phyloP scores from a whole-genome alignment of 441 rosid species.

The Arabidopsis lyrata region DNA sequence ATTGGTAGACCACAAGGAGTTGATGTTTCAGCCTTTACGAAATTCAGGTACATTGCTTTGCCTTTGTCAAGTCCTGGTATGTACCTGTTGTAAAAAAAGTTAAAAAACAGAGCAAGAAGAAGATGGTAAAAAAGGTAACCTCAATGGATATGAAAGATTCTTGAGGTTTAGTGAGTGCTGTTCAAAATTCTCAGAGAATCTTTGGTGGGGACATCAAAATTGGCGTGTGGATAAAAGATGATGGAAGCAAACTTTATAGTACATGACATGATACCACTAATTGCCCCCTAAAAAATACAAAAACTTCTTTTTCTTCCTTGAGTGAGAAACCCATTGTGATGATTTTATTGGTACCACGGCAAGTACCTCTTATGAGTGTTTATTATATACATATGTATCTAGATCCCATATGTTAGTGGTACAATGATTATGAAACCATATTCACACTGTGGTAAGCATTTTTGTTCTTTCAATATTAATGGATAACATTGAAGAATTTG shows the following conservation, averaged over 20 bases:
- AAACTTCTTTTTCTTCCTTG: conserved; percentile 22
- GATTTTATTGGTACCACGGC: conserved; percentile 46
- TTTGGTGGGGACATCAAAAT: conserved; percentile 39
- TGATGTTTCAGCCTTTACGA: conserved; percentile 78
- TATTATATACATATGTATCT: not conserved
- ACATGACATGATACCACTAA: conserved; percentile 42
- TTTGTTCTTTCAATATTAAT: conserved; percentile 2
- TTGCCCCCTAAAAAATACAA: conserved; percentile 9
- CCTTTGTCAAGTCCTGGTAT: conserved; percentile 81
- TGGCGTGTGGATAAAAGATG: conserved; percentile 44
- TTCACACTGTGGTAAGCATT: not conserved
- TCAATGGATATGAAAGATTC: conserved; percentile 37
- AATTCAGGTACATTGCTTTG: conserved; percentile 83
- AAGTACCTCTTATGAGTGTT: conserved; percentile 34
- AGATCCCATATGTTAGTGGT: conserved; percentile 28
- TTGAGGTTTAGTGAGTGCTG: conserved; percentile 39
- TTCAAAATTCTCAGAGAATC: conserved; percentile 40
- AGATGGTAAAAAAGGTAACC: conserved; percentile 21
- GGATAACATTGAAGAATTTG: conserved; percentile 26
- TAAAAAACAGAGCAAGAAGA: conserved; percentile 22
- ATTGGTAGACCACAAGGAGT: conserved; percentile 83
- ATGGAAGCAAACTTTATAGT: conserved; percentile 42
- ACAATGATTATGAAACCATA: conserved; percentile 33
- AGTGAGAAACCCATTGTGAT: conserved; percentile 24
- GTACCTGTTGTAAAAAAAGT: conserved; percentile 56